Base-by-base conservation (phyloP, 2,329 filamentous ascomycete species). In the Sphaerulina populicola region DNA sequence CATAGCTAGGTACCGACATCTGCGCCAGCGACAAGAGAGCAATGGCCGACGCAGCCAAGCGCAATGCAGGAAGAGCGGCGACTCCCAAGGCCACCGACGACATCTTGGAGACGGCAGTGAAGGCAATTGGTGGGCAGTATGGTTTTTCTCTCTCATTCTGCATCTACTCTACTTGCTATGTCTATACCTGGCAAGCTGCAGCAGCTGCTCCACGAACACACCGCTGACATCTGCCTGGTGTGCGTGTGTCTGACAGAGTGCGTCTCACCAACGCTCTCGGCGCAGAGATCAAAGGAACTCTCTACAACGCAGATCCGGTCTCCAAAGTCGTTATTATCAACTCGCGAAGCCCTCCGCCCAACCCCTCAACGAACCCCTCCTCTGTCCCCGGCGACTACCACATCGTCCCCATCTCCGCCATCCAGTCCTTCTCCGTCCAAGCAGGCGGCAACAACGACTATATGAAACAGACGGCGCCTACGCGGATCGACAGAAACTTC, bases 311-410 rank as follows among this genome's bases (percentile, higher is more conserved):
- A 41, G 79, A 77, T 64, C 78, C 79, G 23, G 71, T 79, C 60
- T 78, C 78, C 51, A 81, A 81, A 60, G 70, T 82, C 51, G 71
- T 84, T 59, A 79, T 77, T 40, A 74, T 83, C 66, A 79, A 81
- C 67, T 79, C 75, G 14, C 43, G 33, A 14, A 31, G 29, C 38
- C 62, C 72, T 9, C 65, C 72, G 9, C 66, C 71, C 18, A 71
- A 72, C 53, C 66, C 71, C 10, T 64, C 70, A n/a, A 66, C 70
- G 6, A 63, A 66, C 33, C 59, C 67, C 18, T 30, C 46, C 39
- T 49, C 46, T 6, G 30, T 49, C 4, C 63, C 69, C 21, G 76
- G 77, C 52, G 74, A 81, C 63, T 83, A 80, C 64, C 78, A 77
- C 60, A 73, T 83, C 62, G 75, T 83, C 52, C 77, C 79, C 3